Base-by-base conservation (phyloP, 441 rosid genomes). In the Flueggea neowawraea region DNA sequence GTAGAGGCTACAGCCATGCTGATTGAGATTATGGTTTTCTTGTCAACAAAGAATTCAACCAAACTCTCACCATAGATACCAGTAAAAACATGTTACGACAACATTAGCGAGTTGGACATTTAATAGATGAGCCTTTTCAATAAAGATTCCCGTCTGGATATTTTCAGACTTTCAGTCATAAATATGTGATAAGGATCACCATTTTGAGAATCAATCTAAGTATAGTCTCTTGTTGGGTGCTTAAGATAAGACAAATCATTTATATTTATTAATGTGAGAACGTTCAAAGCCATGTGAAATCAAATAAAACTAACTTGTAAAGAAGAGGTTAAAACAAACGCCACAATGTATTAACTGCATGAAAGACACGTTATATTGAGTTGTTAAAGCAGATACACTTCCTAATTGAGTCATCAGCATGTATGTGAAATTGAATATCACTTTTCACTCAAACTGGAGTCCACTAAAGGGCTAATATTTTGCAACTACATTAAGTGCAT, bases 351-450 rank as follows among this genome's bases (percentile, higher is more conserved):
- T 61, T 31, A 13, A 52, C 47, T 64, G 67, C 67, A 64, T 64
- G 67, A 15, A 64, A 45, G 60, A 55, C 67, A 64, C 67, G 67
- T 54, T 54, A 2, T 44, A 14, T 63, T 63, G 14, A 13, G 41
- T 13, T 54, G 15, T 16, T 17, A 8, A 5, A 15, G 1, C 10
- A 15, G 41, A 45, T 22, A 44, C 43, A 10, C 4, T 47, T 47
- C 50, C 50, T 47, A 47, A 11, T 47, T 47, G 12, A 14, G 50
- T 47, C 50, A 14, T 10, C n/a, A 47, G 14, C n/a, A 47, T 10
- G n/a, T 47, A 14, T 14, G n/a, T 47, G 50, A 10, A 47, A 6
- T 47, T 47, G 12, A 47, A 10, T 47, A 10, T 14, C 50, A 47
- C n/a, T 47, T 47, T 47, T 47, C 14, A 10, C n/a, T 47, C n/a